These are phyloP conservation scores for Nakazawaea wickerhamii DNA, from an alignment of 805 yeast species.

Conservation along the genomic window DNA sequence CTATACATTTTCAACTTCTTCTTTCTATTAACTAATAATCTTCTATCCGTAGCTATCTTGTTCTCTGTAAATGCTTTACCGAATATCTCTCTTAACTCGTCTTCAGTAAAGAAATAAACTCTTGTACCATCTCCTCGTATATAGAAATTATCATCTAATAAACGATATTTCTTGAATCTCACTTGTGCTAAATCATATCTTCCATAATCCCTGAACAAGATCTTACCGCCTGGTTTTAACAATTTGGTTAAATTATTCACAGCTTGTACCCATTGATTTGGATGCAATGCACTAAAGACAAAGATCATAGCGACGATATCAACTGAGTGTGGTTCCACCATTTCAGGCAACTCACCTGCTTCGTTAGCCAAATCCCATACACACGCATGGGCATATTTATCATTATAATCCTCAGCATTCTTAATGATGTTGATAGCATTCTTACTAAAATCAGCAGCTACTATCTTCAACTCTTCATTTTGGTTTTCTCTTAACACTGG, in stretches of 20 bases:
- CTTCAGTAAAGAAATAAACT: slow-evolving; percentile 95
- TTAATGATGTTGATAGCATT: slow-evolving; percentile 86
- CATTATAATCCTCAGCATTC: slow-evolving; percentile 52
- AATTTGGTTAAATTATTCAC: slow-evolving; percentile 61
- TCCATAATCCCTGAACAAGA: slow-evolving; percentile 90
- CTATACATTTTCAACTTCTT: slow-evolving; percentile 92
- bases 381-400: slow-evolving; percentile 65
- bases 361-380: slow-evolving; percentile 94
- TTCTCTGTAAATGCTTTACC: slow-evolving; percentile 58
- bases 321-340: slow-evolving; percentile 72
- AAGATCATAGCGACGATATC: slow-evolving; percentile 94
- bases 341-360: slow-evolving; percentile 73
- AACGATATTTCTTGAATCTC: slow-evolving; percentile 81
- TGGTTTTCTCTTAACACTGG: slow-evolving; percentile 82
- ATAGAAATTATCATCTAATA: slow-evolving; percentile 88
- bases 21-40: slow-evolving; percentile 87
- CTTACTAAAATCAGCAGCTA: slow-evolving; percentile 86
- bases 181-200: slow-evolving; percentile 94
- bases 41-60: slow-evolving; percentile 82
- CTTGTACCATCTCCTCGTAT: slow-evolving; percentile 97
- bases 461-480: slow-evolving; percentile 66
- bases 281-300: slow-evolving; percentile 88
- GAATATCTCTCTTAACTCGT: slow-evolving; percentile 76
- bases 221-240: slow-evolving; percentile 89
- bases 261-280: slow-evolving; percentile 86